Conservation (phyloP, 257 asterid species). For the Gardenia jasminoides region DNA sequence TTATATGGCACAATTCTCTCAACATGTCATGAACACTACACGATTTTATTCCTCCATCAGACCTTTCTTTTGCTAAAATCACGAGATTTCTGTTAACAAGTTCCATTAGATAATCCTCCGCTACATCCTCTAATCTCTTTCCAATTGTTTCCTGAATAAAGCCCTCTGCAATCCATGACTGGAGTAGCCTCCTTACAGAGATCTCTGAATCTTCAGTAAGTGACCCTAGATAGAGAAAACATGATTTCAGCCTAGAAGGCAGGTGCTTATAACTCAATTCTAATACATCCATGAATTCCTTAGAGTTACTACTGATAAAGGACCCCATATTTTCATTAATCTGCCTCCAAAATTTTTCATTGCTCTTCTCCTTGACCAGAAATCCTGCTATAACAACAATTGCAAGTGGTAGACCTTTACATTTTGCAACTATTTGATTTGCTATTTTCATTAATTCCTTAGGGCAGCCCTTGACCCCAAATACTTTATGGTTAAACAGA, state of each 20-base stretch:
- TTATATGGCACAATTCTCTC: background rate
- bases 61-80: background rate
- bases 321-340: background rate
- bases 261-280: background rate
- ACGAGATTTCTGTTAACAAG: background rate
- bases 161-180: constrained; percentile 11
- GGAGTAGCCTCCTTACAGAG: background rate
- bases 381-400: background rate
- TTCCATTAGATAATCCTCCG: background rate
- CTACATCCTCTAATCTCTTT: background rate
- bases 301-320: background rate
- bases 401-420: background rate
- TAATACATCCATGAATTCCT: background rate
- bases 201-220: constrained; percentile 1
- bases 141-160: background rate
- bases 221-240: constrained; percentile 8
- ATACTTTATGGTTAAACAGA: background rate
- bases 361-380: background rate
- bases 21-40: background rate
- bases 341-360: background rate
- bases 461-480: background rate
- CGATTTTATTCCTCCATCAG: background rate
- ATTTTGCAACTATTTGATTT: background rate
- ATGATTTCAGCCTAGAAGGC: constrained; percentile 6
- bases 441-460: background rate